phyloP scores from a whole-genome alignment of 495 filamentous ascomycete species.

The Neurospora sp. region DNA sequence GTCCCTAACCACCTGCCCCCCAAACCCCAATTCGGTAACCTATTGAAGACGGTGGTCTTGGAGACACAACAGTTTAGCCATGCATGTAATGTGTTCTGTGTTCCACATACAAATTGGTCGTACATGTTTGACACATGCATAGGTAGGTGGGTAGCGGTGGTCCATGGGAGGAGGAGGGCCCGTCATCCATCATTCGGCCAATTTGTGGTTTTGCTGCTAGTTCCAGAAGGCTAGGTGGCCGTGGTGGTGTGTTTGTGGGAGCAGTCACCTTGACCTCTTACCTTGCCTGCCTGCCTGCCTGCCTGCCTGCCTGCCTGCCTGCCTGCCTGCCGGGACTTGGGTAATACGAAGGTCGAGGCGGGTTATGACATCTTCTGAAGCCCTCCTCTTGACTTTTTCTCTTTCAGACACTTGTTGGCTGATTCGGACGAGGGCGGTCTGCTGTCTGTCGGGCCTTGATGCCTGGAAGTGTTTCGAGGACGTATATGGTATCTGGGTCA shows the following conservation, averaged over 20 bases:
- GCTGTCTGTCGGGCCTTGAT: not conserved
- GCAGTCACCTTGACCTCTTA: not conserved
- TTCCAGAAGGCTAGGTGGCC: not conserved
- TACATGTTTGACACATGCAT: slow-evolving; percentile 1
- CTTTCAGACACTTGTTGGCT: not conserved
- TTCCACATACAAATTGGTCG: not conserved
- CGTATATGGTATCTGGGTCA: not conserved
- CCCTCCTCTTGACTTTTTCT: not conserved
- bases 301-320: not conserved
- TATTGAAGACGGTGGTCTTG: not conserved
- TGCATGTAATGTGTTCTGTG: not conserved
- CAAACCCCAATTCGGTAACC: not conserved
- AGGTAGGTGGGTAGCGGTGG: not conserved
- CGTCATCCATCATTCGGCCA: not conserved
- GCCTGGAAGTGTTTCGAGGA: slow-evolving; percentile 2
- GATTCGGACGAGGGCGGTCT: not conserved
- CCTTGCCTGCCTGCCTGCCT: not conserved
- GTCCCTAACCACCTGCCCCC: not conserved
- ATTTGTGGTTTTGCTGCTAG: not conserved
- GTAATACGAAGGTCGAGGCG: not conserved
- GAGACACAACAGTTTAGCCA: not conserved
- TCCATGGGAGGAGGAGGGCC: not conserved
- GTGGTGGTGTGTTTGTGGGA: not conserved
- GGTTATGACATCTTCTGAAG: not conserved
- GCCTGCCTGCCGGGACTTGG: not conserved